Conservation (phyloP, 441 rosid species). For the Mallotus japonicus region DNA sequence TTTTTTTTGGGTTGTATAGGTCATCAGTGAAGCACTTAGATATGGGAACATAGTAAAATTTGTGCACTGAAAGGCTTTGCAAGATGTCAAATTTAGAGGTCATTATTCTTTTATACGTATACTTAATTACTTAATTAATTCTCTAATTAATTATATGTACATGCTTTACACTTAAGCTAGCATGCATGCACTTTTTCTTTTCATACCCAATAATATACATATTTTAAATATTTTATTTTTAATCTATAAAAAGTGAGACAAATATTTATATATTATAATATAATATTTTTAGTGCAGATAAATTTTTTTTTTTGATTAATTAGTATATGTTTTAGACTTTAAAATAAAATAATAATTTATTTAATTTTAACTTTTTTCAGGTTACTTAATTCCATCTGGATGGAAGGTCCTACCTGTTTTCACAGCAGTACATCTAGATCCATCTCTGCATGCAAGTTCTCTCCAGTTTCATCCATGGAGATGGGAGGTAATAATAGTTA, state of each 20-base stretch:
- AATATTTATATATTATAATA: no score
- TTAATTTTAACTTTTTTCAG: constrained; percentile 23
- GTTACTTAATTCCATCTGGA: constrained; percentile 49
- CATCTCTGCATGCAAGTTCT: constrained; percentile 41
- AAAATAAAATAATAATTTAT: background rate
- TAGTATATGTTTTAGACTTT: background rate
- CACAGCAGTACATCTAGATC: constrained; percentile 54
- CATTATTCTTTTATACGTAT: background rate
- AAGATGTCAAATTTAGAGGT: constrained; percentile 60
- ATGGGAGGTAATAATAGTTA: constrained; percentile 49
- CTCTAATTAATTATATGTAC: background rate
- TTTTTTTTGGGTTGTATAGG: constrained; percentile 27
- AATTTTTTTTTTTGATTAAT: background rate
- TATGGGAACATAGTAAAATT: constrained; percentile 55
- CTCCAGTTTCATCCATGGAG: constrained; percentile 59
- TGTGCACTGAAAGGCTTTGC: constrained; percentile 58
- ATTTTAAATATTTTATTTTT: background rate
- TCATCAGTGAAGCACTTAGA: constrained; percentile 57
- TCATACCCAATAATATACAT: no score
- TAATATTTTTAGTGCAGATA: background rate
- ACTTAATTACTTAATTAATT: background rate
- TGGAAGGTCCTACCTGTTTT: constrained; percentile 67
- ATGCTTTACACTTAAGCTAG: constrained; percentile 14
- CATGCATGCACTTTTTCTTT: constrained; percentile 20
- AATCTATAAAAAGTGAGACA: background rate